phyloP scores from a whole-genome alignment of 2,329 filamentous ascomycete species.

The Macrophomina phaseolina region DNA sequence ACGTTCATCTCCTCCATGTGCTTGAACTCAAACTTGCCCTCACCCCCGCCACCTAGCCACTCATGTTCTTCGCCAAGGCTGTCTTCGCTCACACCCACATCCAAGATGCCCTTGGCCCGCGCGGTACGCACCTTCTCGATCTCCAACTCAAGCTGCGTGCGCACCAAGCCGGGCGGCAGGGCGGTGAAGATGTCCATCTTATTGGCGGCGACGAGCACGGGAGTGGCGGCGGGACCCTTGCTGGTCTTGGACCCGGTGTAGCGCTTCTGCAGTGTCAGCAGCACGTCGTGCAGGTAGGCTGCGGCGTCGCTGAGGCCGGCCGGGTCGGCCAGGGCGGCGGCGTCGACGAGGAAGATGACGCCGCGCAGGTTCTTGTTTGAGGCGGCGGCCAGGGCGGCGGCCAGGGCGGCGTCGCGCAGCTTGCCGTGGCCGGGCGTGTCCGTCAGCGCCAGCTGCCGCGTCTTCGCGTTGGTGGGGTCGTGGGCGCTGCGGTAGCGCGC shows the following conservation, averaged over 20 bases:
- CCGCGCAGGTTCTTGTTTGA: slow-evolving; percentile 60
- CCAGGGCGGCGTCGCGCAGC: slow-evolving; percentile 69
- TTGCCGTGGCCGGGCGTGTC: slow-evolving; percentile 98
- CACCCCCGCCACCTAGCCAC: slow-evolving; percentile 82
- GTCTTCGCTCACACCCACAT: slow-evolving; percentile 75
- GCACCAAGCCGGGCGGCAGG: slow-evolving; percentile 77
- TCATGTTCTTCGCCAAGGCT: slow-evolving; percentile 60
- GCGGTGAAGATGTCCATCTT: slow-evolving; percentile 97
- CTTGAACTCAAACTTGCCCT: slow-evolving; percentile 76
- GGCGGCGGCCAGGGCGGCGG: slow-evolving; percentile 53
- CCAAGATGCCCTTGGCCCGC: slow-evolving; percentile 77
- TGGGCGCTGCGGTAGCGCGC: slow-evolving; percentile 69
- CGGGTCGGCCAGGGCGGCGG: slow-evolving; percentile 56
- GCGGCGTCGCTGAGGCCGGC: slow-evolving; percentile 71
- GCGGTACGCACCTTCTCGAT: slow-evolving; percentile 78
- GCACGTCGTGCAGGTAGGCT: slow-evolving; percentile 84
- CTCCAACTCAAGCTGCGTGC: slow-evolving; percentile 76
- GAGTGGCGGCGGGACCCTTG: slow-evolving; percentile 65
- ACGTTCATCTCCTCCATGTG: slow-evolving; percentile 85
- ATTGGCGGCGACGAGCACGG: slow-evolving; percentile 87
- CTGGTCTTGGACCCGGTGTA: slow-evolving; percentile 62
- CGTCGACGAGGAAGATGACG: slow-evolving; percentile 88
- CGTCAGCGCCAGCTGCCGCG: slow-evolving; percentile 74
- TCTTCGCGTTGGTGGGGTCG: slow-evolving; percentile 61
- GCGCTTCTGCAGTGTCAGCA: slow-evolving; percentile 81